Conservation (phyloP, 345 rosid species). For the Salix arbutifolia region DNA sequence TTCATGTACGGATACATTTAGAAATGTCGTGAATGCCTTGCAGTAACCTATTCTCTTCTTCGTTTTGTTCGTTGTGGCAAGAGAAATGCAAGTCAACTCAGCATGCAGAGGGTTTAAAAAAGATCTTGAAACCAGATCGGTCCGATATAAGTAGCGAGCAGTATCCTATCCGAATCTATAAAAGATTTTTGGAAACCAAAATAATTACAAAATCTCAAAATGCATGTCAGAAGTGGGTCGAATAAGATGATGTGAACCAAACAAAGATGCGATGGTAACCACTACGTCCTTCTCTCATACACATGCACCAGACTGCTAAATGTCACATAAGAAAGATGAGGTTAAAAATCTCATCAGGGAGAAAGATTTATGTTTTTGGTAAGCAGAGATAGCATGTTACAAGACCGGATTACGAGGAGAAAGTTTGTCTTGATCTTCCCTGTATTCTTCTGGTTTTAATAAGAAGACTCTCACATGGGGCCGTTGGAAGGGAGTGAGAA, state of each 20-base stretch:
- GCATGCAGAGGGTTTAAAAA: not conserved
- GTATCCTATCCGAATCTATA: not conserved
- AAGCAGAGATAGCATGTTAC: conserved; percentile 15
- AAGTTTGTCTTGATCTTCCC: not conserved
- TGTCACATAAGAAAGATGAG: not conserved
- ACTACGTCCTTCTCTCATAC: not conserved
- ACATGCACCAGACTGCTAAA: not conserved
- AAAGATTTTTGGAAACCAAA: not conserved
- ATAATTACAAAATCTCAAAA: not conserved
- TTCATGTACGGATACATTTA: too few relatives aligned
- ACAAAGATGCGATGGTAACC: conserved; percentile 14
- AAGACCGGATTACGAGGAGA: conserved; percentile 10
- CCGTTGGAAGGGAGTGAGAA: conserved; percentile 13
- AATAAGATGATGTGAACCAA: conserved; percentile 2
- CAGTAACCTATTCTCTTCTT: too few relatives aligned
- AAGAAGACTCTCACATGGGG: conserved; percentile 22
- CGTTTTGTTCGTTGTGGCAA: too few relatives aligned
- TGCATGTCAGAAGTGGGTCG: not conserved
- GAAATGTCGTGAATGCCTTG: too few relatives aligned
- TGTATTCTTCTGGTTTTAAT: conserved; percentile 14
- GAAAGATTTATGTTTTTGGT: not conserved
- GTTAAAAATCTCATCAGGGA: not conserved
- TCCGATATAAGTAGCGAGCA: not conserved
- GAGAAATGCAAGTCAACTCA: too few relatives aligned
- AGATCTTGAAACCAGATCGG: not conserved